A percentile compares a stretch with the other conserved stretches of the same genome.
These are phyloP conservation scores for Anisodus acutangulus DNA, from an alignment of 257 asterid species.

Conservation along the genomic window DNA sequence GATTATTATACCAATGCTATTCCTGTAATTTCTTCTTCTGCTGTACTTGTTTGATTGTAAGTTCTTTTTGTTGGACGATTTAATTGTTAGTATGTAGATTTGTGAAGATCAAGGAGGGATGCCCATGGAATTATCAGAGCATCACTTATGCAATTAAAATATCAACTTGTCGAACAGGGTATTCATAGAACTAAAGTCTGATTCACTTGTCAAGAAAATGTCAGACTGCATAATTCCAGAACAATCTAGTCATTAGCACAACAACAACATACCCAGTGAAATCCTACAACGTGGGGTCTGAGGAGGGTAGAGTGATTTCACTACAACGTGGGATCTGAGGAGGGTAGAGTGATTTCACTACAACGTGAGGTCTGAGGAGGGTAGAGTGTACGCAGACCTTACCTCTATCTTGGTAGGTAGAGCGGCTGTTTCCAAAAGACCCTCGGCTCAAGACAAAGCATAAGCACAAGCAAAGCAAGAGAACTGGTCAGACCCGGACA, in stretches of 20 bases:
- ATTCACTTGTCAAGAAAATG: not conserved
- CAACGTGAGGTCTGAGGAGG: no score
- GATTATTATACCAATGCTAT: not conserved
- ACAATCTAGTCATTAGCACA: slow-evolving; percentile 10
- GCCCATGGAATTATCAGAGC: not conserved
- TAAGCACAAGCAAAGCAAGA: no score
- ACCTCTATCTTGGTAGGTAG: no score
- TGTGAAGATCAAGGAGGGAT: not conserved
- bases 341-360: no score
- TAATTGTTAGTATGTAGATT: not conserved
- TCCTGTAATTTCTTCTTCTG: not conserved
- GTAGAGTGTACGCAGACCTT: no score
- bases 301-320: no score
- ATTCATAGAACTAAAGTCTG: not conserved
- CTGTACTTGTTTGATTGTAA: not conserved
- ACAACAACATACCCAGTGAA: no score
- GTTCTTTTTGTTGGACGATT: not conserved
- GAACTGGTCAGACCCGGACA: no score
- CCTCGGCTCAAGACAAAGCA: not conserved
- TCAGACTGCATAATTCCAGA: slow-evolving; percentile 4
- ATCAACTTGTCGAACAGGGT: not conserved
- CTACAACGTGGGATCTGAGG: no score
- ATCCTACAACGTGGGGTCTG: no score
- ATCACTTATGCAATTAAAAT: slow-evolving; percentile 2
- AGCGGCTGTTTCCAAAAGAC: not conserved